Percentiles rank a stretch among this genome's conserved stretches.
Conservation (phyloP, 148 eudicot genomes). For the Arbutus unedo region DNA sequence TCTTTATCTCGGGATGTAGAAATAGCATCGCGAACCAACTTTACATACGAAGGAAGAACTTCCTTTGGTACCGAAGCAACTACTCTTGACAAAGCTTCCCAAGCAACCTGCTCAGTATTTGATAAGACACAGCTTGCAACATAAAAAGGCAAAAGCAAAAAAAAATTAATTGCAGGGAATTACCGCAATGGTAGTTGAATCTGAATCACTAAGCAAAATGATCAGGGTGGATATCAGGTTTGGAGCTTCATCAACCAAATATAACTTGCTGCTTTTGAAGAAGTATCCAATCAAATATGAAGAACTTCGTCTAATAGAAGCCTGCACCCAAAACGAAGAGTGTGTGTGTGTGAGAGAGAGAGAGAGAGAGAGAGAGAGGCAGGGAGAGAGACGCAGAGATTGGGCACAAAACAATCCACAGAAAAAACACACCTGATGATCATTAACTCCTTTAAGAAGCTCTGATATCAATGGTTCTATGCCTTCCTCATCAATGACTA, state of each 20-base stretch:
- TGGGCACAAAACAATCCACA: not conserved
- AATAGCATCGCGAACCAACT: slow-evolving; percentile 93
- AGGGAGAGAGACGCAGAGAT: not conserved
- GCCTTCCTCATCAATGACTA: slow-evolving; percentile 95
- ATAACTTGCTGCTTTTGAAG: slow-evolving; percentile 84
- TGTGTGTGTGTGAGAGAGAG: not conserved
- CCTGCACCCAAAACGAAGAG: slow-evolving; percentile 39
- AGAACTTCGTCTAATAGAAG: slow-evolving; percentile 69
- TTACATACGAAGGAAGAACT: slow-evolving; percentile 86
- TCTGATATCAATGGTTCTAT: slow-evolving; percentile 75
- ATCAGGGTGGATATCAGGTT: slow-evolving; percentile 81
- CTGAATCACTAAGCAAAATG: slow-evolving; percentile 86
- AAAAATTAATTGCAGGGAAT: slow-evolving; percentile 12
- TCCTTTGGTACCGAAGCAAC: slow-evolving; percentile 82
- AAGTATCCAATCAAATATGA: slow-evolving; percentile 85
- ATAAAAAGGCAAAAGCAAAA: slow-evolving; percentile 7
- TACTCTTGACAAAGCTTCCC: slow-evolving; percentile 93
- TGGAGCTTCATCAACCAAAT: slow-evolving; percentile 91
- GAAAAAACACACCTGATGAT: slow-evolving; percentile 50
- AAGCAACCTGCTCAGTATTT: slow-evolving; percentile 57
- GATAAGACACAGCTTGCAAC: slow-evolving; percentile 22
- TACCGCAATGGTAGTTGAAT: slow-evolving; percentile 74
- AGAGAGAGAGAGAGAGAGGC: not conserved
- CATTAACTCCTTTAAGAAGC: slow-evolving; percentile 80
- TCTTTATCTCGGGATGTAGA: slow-evolving; percentile 94